Evolutionary conservation across 257 asterid genomes (phyloP).

Genomic region (Solanum megistacrolobum): DNA sequence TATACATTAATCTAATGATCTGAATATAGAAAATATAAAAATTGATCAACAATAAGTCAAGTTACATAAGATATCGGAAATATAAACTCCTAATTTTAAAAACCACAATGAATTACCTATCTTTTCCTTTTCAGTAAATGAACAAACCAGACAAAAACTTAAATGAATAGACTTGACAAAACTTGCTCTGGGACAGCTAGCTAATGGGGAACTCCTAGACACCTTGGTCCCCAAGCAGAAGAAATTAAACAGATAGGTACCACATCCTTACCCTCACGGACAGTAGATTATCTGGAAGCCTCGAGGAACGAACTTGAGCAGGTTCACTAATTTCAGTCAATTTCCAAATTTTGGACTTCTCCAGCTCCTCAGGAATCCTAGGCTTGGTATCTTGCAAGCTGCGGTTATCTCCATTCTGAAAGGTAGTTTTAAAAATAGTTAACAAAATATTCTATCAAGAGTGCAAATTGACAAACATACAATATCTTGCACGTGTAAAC

Average conservation of each 20-base stretch:
- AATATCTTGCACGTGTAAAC: not conserved
- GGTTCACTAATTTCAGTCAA: slow-evolving; percentile 41
- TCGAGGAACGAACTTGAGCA: slow-evolving; percentile 40
- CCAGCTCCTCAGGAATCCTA: slow-evolving; percentile 37
- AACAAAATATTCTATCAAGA: not conserved
- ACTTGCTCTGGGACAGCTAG: not conserved
- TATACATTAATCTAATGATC: slow-evolving; percentile 51
- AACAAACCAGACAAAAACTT: not conserved
- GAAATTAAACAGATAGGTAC: not conserved
- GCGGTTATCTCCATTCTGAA: slow-evolving; percentile 39
- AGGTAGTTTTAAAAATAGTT: not conserved
- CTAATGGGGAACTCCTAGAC: not conserved
- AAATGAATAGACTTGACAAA: not conserved
- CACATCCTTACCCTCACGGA: slow-evolving; percentile 33
- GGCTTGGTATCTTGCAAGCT: slow-evolving; percentile 30
- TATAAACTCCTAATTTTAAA: not conserved
- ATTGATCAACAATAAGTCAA: not conserved
- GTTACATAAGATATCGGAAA: not conserved
- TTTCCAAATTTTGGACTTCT: slow-evolving; percentile 47
- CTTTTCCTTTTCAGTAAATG: not conserved
- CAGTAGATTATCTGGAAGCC: slow-evolving; percentile 46
- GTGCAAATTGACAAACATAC: not conserved
- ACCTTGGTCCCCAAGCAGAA: not conserved
- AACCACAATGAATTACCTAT: not conserved
- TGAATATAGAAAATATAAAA: slow-evolving; percentile 9